Conservation (phyloP, 176 grass and related monocot genomes). For the Oryza rufipogon region DNA sequence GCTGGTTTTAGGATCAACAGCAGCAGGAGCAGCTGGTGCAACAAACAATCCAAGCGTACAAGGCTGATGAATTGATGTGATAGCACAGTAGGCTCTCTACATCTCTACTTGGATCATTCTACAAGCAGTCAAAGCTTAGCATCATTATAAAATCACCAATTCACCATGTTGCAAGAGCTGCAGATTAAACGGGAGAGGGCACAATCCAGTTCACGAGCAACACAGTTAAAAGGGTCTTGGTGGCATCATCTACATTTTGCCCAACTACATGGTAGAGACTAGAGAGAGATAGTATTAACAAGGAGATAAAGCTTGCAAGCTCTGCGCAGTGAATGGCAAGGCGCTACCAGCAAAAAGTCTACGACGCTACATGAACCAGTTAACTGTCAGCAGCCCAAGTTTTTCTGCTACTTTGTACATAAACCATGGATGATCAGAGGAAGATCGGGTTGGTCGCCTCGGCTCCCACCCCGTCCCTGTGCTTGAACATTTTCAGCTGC, state of each 20-base stretch:
- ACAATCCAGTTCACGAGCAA: background rate
- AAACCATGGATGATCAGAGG: conserved; percentile 15
- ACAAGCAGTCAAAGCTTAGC: background rate
- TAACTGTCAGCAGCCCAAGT: background rate
- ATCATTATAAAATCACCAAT: background rate
- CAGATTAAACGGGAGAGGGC: background rate
- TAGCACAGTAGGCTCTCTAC: no score
- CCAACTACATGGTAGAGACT: background rate
- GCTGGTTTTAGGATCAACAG: no score
- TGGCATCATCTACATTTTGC: background rate
- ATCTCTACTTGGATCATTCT: no score
- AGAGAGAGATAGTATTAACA: background rate
- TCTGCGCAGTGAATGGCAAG: background rate
- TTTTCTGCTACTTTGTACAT: conserved; percentile 40
- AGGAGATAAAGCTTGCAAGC: background rate
- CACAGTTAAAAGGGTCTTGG: background rate
- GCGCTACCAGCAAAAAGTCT: background rate
- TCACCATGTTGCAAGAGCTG: background rate
- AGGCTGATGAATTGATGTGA: no score
- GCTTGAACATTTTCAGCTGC: conserved; percentile 59
- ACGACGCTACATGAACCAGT: conserved; percentile 19
- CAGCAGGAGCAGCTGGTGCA: no score
- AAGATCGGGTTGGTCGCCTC: conserved; percentile 40
- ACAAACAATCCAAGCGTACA: no score
- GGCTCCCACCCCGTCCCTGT: conserved; percentile 42